Evolutionary conservation across 2,329 filamentous ascomycete genomes (phyloP), one percentile per base, ranked within the genome.

Genomic region (Verticillium klebahnii): DNA sequence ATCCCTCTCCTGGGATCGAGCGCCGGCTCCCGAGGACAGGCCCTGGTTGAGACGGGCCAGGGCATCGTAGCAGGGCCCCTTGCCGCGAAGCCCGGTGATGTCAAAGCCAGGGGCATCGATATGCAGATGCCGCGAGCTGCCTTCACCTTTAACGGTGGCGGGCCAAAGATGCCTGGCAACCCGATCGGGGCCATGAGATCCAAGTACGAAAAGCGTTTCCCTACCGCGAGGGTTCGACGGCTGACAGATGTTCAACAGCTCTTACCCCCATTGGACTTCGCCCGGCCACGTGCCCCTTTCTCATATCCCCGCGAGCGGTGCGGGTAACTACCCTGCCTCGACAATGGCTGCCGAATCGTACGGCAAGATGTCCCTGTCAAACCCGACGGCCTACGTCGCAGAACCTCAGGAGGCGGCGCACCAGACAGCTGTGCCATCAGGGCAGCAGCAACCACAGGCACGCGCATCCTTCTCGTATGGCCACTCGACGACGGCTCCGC

Each of bases 1-100:
- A 90, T 97, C 64, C 93, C 94, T 2, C 83, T 98, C 56, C 85
- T 92, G 60, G 91, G 91, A 19, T 87, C 85, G 17, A 92, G 90
- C 66, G 89, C 89, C 25, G 88, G 89, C 31, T 91, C 91, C 32
- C 84, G 89, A n/a, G 87, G 92, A 50, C 93, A 95, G 72, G 88
- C 87, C 39, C 77, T 88, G 56, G 85, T 87, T n/a, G 85, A 87
- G 71, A 86, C 83, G 0, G 85, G 85, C 2, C 70, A 87, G 36
- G 84, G 85, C 7, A 85, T 87, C 62, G 84, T 87, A 55, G 84
- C 85, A 5, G 84, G 85, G 7, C 80, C 84, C 11, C 69, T 86
- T 52, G 75, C 77, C 2, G 77, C 82, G 56, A 86, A 86, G 70
- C 80, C 82, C 14, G 79, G 83, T 60, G 84, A 86, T 60, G 74